Evolutionary conservation across 495 filamentous ascomycete species (phyloP).

Genomic region (Geoglossum glabrum): DNA sequence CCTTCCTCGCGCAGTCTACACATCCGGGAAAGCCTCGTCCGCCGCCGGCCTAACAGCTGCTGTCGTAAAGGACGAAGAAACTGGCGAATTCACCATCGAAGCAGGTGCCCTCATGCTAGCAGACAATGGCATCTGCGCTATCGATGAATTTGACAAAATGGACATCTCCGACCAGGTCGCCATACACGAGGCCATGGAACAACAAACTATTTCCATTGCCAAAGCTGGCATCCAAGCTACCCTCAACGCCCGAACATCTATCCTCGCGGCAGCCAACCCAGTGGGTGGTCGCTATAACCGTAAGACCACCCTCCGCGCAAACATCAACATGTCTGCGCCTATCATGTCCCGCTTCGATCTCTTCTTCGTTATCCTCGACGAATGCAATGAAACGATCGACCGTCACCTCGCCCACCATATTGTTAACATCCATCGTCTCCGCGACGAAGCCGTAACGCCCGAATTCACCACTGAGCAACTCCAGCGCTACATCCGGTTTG

Average conservation of each 20-base stretch:
- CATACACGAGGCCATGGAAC: slow-evolving; percentile 99
- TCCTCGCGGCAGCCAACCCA: slow-evolving; percentile 90
- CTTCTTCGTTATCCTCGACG: slow-evolving; percentile 96
- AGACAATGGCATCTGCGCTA: slow-evolving; percentile 91
- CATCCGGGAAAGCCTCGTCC: slow-evolving; percentile 92
- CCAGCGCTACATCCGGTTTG: slow-evolving; percentile 94
- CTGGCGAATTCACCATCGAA: slow-evolving; percentile 96
- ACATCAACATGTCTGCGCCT: slow-evolving; percentile 94
- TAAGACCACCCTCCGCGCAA: slow-evolving; percentile 76
- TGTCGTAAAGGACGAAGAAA: slow-evolving; percentile 94
- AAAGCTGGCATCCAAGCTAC: slow-evolving; percentile 98
- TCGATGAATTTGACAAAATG: slow-evolving; percentile 99
- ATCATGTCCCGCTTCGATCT: slow-evolving; percentile 99
- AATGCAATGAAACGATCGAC: slow-evolving; percentile 83
- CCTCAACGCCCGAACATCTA: slow-evolving; percentile 83
- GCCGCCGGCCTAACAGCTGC: slow-evolving; percentile 94
- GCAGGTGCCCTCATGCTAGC: slow-evolving; percentile 96
- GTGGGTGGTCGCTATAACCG: slow-evolving; percentile 93
- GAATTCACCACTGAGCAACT: slow-evolving; percentile 94
- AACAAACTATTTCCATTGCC: slow-evolving; percentile 98
- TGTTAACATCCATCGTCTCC: slow-evolving; percentile 77
- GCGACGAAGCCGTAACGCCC: slow-evolving; percentile 74
- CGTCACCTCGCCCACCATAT: slow-evolving; percentile 86
- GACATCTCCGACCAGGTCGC: slow-evolving; percentile 94
- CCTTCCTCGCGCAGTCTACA: slow-evolving; percentile 90